A percentile compares a stretch with the other conserved stretches of the same genome.
phyloP scores from a whole-genome alignment of 2,329 filamentous ascomycete species.

The Coniosporium uncinatum region DNA sequence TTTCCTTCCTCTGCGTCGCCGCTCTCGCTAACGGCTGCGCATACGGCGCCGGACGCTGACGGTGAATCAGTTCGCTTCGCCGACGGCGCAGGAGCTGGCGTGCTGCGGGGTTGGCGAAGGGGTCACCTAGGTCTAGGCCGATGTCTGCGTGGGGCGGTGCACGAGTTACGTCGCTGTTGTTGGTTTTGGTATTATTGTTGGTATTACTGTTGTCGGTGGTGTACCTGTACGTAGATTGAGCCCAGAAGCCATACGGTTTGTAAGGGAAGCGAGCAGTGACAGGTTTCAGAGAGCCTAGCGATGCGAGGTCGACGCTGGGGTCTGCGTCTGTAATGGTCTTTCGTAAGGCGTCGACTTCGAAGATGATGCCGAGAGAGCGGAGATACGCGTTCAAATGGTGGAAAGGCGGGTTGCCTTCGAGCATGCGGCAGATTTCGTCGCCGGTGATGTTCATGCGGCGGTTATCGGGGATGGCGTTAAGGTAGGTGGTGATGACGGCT shows the following conservation, averaged over 20 bases:
- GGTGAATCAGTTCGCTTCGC: background rate
- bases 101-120: background rate
- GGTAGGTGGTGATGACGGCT: background rate
- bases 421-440: background rate
- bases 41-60: no score
- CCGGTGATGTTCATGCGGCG: background rate
- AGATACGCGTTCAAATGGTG: background rate
- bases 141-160: background rate
- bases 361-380: background rate
- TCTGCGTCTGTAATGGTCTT: background rate
- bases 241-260: no score
- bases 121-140: background rate
- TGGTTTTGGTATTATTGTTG: no score
- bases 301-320: background rate
- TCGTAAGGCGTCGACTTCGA: background rate
- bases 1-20: no score
- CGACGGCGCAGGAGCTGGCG: background rate
- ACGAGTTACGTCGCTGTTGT: no score
- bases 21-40: no score
- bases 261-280: background rate
- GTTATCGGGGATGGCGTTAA: background rate
- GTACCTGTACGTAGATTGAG: no score
- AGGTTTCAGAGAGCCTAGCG: background rate
- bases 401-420: background rate
- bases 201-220: no score